Percentiles rank a stretch among this genome's conserved stretches.
Conservation (phyloP, 2,329 filamentous ascomycete species). For the Eurotiales sp. region DNA sequence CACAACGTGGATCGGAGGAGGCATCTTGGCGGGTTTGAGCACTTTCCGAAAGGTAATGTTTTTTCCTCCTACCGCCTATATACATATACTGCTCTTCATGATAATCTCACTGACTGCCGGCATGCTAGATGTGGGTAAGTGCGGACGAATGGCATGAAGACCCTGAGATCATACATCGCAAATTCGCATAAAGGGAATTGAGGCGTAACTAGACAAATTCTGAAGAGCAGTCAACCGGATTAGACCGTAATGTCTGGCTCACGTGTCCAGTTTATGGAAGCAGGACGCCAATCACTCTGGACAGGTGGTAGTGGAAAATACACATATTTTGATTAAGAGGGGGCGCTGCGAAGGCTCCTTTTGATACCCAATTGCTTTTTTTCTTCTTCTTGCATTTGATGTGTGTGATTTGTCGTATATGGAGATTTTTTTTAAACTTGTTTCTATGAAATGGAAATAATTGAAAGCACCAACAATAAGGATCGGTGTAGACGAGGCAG, state of each 20-base stretch:
- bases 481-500: not conserved
- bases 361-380: slow-evolving; percentile 16
- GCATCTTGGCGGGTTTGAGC: slow-evolving; percentile 92
- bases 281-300: not conserved
- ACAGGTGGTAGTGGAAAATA: slow-evolving; percentile 1
- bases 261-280: not conserved
- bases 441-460: slow-evolving; percentile 5
- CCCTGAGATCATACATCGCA: slow-evolving; percentile 96
- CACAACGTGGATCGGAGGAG: slow-evolving; percentile 98
- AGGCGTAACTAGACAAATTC: not conserved
- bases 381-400: slow-evolving; percentile 15
- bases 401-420: slow-evolving; percentile 13
- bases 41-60: slow-evolving; percentile 88
- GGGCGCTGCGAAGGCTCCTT: slow-evolving; percentile 10
- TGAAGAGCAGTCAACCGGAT: not conserved
- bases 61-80: not conserved
- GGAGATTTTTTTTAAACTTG: slow-evolving; percentile 16
- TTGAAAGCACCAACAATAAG: not conserved
- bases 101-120: not conserved
- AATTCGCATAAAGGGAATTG: slow-evolving; percentile 66
- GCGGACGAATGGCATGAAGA: slow-evolving; percentile 99
- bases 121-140: slow-evolving; percentile 91
- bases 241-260: not conserved
- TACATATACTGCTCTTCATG: not conserved
- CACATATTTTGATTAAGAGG: slow-evolving; percentile 10